Evolutionary conservation across 2,329 filamentous ascomycete species (phyloP).

Genomic region (Fusarium nisikadoi): DNA sequence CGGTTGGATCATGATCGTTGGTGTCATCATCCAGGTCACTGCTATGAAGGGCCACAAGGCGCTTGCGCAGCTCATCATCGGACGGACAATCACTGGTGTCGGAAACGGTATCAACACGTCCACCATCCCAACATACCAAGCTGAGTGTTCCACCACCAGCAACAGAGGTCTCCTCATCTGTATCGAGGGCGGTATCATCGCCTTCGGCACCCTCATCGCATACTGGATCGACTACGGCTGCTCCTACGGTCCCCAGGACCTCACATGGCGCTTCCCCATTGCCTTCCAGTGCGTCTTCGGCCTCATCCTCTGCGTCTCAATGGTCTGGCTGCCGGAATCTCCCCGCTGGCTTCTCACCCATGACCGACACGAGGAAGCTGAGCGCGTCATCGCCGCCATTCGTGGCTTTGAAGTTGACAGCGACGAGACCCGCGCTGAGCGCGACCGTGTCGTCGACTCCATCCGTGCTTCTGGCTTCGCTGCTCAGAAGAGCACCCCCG

Average conservation of each 20-base stretch:
- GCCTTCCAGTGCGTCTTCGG: conserved; percentile 55
- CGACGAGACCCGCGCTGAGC: conserved; percentile 67
- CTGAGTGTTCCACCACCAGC: conserved; percentile 62
- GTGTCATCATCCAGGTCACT: conserved; percentile 68
- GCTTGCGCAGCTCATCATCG: conserved; percentile 62
- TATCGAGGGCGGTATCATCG: conserved; percentile 57
- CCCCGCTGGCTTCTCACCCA: conserved; percentile 61
- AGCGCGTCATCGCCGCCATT: conserved; percentile 44
- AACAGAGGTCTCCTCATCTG: conserved; percentile 66
- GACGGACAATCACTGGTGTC: conserved; percentile 62
- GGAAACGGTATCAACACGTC: conserved; percentile 63
- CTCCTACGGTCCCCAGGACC: conserved; percentile 56
- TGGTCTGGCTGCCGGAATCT: conserved; percentile 59
- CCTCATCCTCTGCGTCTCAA: conserved; percentile 54
- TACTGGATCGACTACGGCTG: conserved; percentile 58
- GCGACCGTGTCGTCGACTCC: conserved; percentile 58
- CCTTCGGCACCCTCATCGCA: conserved; percentile 54
- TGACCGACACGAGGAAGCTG: conserved; percentile 56
- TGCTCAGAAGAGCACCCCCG: conserved; percentile 57
- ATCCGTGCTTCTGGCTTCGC: conserved; percentile 65
- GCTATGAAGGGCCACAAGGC: conserved; percentile 48
- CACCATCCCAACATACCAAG: conserved; percentile 66
- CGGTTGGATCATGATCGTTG: conserved; percentile 67
- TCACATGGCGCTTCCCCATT: conserved; percentile 67
- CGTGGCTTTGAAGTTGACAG: conserved; percentile 59